A percentile compares a stretch with the other conserved stretches of the same genome.
Conservation (phyloP, 129 eudicot species). For the Tanacetum coccineum region DNA sequence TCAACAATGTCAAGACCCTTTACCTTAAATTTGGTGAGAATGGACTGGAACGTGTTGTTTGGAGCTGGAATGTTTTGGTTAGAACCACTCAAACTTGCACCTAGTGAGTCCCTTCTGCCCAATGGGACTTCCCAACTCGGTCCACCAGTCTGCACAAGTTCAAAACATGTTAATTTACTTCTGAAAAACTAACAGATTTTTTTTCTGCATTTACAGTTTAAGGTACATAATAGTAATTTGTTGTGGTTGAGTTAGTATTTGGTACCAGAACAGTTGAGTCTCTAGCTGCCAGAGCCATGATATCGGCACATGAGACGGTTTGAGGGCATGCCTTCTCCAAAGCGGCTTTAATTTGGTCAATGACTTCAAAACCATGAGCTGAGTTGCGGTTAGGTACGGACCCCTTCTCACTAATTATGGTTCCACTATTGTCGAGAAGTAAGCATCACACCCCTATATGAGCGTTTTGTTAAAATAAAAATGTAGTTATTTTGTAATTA, state of each 20-base stretch:
- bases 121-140: conserved; percentile 53
- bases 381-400: conserved; percentile 49
- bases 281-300: conserved; percentile 42
- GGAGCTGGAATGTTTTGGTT: conserved; percentile 62
- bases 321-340: conserved; percentile 51
- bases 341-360: conserved; percentile 45
- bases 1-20: conserved; percentile 51
- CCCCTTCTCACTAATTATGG: conserved; percentile 35
- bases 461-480: background rate
- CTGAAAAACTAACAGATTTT: background rate
- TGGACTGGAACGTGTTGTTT: conserved; percentile 51
- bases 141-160: conserved; percentile 42
- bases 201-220: background rate
- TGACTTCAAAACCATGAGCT: conserved; percentile 40
- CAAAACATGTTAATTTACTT: conserved; percentile 1
- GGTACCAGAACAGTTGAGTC: conserved; percentile 40
- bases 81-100: conserved; percentile 55
- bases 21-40: conserved; percentile 46
- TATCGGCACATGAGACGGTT: conserved; percentile 49
- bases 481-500: background rate
- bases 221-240: background rate
- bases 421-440: conserved; percentile 40
- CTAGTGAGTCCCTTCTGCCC: conserved; percentile 46
- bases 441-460: conserved; percentile 57
- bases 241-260: background rate